These are phyloP conservation scores for Diaporthe vexans DNA, from an alignment of 2,329 filamentous ascomycete species.

Conservation along the genomic window DNA sequence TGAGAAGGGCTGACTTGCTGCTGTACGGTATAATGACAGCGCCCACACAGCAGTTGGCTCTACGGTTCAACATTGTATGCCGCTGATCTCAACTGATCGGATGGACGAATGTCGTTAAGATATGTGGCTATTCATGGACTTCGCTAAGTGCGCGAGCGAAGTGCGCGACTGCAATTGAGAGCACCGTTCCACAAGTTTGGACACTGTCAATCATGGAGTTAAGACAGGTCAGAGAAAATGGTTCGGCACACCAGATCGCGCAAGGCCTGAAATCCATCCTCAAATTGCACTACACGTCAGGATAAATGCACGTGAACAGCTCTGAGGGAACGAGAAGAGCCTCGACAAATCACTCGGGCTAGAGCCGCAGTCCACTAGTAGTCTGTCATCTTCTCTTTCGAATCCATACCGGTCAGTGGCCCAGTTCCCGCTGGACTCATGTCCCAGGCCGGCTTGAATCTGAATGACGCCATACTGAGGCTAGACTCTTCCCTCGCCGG, in stretches of 20 bases:
- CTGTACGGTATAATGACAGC: slow-evolving; percentile 23
- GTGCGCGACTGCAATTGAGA: background rate
- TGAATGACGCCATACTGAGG: slow-evolving; percentile 38
- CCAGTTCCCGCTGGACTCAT: background rate
- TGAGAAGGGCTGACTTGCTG: background rate
- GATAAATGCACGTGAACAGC: background rate
- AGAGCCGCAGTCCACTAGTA: background rate
- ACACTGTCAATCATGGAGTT: background rate
- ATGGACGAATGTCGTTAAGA: no score
- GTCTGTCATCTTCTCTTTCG: background rate
- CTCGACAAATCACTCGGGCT: background rate
- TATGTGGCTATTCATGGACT: background rate
- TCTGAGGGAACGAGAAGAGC: background rate
- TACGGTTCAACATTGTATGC: background rate
- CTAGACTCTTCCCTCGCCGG: background rate
- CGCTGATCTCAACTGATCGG: background rate
- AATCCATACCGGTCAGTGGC: background rate
- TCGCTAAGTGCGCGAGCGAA: no score
- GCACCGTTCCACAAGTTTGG: background rate
- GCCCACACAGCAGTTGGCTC: slow-evolving; percentile 6
- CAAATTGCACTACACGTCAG: background rate
- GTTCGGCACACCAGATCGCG: background rate
- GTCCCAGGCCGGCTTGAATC: slow-evolving; percentile 32
- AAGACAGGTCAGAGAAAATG: background rate
- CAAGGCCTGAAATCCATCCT: background rate